Conservation (phyloP, 306 rosid species). For the Chamaecrista fasciculata region DNA sequence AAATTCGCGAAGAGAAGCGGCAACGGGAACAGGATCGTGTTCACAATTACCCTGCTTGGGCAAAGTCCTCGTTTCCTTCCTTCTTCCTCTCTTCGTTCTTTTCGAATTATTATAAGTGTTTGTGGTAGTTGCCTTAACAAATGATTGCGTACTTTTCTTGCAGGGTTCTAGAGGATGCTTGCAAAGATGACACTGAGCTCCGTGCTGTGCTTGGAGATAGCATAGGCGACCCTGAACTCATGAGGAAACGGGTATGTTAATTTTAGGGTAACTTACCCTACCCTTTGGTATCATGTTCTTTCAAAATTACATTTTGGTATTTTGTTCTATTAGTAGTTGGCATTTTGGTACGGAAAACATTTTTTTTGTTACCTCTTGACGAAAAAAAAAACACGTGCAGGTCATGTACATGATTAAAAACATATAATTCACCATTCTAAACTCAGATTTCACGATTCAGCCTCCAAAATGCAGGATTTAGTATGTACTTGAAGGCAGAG, state of each 20-base stretch:
- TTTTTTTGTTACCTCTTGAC: too few relatives aligned
- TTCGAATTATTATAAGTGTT: not conserved
- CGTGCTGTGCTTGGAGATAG: conserved; percentile 87
- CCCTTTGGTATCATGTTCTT: too few relatives aligned
- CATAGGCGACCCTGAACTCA: conserved; percentile 82
- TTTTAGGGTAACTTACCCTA: too few relatives aligned
- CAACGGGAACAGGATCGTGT: conserved; percentile 63
- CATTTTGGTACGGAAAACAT: too few relatives aligned
- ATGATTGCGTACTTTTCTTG: not conserved
- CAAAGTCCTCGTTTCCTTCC: conserved; percentile 45
- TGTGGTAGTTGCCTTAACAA: not conserved
- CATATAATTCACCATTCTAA: too few relatives aligned
- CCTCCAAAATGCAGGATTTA: too few relatives aligned
- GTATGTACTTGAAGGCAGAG: too few relatives aligned
- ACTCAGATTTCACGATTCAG: too few relatives aligned
- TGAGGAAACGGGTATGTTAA: conserved; percentile 77
- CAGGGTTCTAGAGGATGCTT: conserved; percentile 78
- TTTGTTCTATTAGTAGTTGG: too few relatives aligned
- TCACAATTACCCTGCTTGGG: conserved; percentile 87
- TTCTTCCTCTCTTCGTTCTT: not conserved
- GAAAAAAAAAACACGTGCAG: too few relatives aligned
- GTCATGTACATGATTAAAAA: too few relatives aligned
- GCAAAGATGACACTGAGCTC: conserved; percentile 78
- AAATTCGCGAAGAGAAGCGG: conserved; percentile 76
- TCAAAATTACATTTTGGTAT: too few relatives aligned